Base-by-base conservation (phyloP, 1,284 basidiomycete species). In the Taiwanofungus camphoratus region DNA sequence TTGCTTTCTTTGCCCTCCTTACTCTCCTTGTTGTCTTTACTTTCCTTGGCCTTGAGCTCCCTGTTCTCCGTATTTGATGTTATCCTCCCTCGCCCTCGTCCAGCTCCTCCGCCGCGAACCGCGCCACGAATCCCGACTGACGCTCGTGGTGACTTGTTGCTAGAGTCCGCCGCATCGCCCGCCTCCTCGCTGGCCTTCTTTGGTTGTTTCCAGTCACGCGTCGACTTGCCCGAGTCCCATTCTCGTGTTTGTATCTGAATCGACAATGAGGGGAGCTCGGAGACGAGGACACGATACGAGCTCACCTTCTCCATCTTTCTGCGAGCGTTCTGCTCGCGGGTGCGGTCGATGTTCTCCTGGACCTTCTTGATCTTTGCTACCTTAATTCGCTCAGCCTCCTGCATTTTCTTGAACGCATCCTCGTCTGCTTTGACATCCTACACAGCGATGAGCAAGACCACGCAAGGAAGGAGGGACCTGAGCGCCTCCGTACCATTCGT, bases 401-500 rank as follows among this genome's bases (percentile, higher is more conserved):
- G 76, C 5, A 71, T 76, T 62, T 84, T 73, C 47, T 71, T 71
- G 65, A 86, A 88, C 5, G 82, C 84, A 15, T 82, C 80, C 63
- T 86, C 82, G 51, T 90, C 86, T 29, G 84, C 84, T 63, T 79
- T 70, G 11, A 89, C 82, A 52, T 86, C 80, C 84, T 86, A 27
- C 15, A 24, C 44, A 30, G 4, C 41, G 38, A 44, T 33, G 38
- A 24, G 24, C 16, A 36, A 19, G 39, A 34, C 12, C 26, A 38
- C n/a, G n/a, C n/a, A 16, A 20, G 15, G 29, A 30, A 26, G 21
- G 23, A 32, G 20, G 9, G 3, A 39, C 18, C 24, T 15, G 11
- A 15, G 29, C 16, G 33, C 37, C 16, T 36, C 52, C 69, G 54
- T 54, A 84, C 87, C 63, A 77, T 54, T 57, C 82, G 70, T 45